phyloP scores from a whole-genome alignment of 768 basidiomycete species.

The Suillus alpinus region DNA sequence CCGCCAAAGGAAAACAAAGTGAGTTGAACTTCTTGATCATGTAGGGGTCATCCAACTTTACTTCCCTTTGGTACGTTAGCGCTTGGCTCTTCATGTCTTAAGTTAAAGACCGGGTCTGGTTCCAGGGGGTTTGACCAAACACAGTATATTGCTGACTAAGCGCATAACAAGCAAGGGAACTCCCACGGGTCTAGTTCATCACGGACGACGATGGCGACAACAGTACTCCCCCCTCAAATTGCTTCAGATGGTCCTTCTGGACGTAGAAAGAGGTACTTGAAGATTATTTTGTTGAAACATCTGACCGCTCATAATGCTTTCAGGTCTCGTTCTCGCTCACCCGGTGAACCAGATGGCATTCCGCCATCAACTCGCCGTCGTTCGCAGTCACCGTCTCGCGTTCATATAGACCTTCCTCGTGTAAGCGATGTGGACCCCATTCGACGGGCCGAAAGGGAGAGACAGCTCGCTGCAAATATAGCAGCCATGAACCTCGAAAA shows the following conservation, averaged over 20 bases:
- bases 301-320: neutral
- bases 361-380: constrained; percentile 41
- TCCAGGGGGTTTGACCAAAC: no score
- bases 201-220: constrained; percentile 39
- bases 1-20: no score
- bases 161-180: neutral
- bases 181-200: neutral
- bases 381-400: constrained; percentile 33
- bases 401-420: constrained; percentile 40
- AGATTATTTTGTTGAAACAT: neutral
- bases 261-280: constrained; percentile 42
- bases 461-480: constrained; percentile 69
- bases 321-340: constrained; percentile 51
- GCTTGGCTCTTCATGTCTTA: no score
- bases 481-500: constrained; percentile 69
- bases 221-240: constrained; percentile 27
- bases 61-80: no score
- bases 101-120: no score
- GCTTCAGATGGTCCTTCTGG: constrained; percentile 37
- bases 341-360: constrained; percentile 28
- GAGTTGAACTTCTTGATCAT: no score
- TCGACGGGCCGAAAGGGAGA: constrained; percentile 73
- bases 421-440: constrained; percentile 76
- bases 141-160: neutral
- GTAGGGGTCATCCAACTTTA: no score